Conservation (phyloP, 352 stramenopile genomes). For the Pythium phragmitis region DNA sequence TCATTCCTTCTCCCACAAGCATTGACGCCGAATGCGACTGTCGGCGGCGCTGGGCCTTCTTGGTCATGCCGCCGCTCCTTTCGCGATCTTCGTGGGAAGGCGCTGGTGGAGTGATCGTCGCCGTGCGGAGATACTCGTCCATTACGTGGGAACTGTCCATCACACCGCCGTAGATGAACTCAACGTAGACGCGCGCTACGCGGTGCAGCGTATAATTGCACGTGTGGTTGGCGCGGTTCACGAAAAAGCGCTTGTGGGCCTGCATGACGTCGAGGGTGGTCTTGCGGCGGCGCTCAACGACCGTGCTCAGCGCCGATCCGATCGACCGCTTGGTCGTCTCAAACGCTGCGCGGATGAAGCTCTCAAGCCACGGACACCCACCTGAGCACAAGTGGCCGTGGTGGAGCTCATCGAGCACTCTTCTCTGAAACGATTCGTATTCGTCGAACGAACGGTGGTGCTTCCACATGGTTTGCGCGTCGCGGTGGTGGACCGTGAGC, state of each 20-base stretch:
- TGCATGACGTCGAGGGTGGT: conserved; percentile 37
- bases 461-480: conserved; percentile 30
- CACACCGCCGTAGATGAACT: conserved; percentile 39
- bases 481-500: conserved; percentile 38
- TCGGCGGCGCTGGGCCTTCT: background rate
- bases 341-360: conserved; percentile 44
- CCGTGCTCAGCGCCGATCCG: background rate
- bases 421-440: conserved; percentile 40
- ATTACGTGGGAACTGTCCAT: conserved; percentile 31
- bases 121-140: conserved; percentile 10
- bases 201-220: conserved; percentile 32
- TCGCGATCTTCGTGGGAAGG: background rate
- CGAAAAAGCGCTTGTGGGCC: conserved; percentile 38
- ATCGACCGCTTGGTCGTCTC: conserved; percentile 26
- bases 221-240: conserved; percentile 40
- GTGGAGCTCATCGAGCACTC: conserved; percentile 37
- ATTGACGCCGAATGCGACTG: conserved; percentile 10
- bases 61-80: background rate
- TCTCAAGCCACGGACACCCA: conserved; percentile 52
- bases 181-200: conserved; percentile 33
- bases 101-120: background rate
- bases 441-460: conserved; percentile 50
- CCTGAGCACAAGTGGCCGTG: conserved; percentile 56
- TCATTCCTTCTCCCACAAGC: background rate
- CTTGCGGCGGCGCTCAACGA: conserved; percentile 36